A percentile compares a stretch with the other conserved stretches of the same genome.
Conservation (phyloP, 2,329 filamentous ascomycete species). For the Hypoxylon sp. region DNA sequence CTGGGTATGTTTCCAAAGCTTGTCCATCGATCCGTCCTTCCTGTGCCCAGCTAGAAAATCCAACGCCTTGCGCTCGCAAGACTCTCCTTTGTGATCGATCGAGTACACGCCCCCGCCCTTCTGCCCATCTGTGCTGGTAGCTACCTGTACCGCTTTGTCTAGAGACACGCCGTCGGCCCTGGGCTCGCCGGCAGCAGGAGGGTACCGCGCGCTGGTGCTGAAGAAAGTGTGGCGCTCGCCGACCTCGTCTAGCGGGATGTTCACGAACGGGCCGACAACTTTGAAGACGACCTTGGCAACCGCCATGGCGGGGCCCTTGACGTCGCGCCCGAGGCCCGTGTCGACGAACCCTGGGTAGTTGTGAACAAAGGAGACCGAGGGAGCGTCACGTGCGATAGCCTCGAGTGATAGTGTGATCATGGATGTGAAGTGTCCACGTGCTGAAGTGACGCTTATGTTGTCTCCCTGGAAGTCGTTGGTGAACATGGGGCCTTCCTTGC, state of each 20-base stretch:
- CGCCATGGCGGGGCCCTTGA: neutral
- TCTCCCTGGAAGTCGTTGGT: neutral
- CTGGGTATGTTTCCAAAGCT: neutral
- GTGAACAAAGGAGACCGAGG: neutral
- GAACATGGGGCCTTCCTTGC: constrained; percentile 63
- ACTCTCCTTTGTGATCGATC: neutral
- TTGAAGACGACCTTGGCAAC: neutral
- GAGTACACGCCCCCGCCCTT: neutral
- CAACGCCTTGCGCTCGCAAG: neutral
- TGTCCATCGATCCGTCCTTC: neutral
- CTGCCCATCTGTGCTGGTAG: neutral
- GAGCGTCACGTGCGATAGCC: constrained; percentile 1
- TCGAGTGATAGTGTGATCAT: constrained; percentile 30
- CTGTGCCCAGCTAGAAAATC: neutral
- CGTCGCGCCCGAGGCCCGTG: neutral
- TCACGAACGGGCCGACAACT: neutral
- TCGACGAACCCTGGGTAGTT: neutral
- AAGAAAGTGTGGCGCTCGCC: neutral
- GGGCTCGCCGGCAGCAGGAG: neutral
- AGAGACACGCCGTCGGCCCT: neutral
- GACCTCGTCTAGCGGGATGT: neutral
- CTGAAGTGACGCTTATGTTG: constrained; percentile 39
- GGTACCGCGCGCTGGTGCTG: neutral
- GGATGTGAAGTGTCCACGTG: constrained; percentile 60
- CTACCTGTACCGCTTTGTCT: neutral